Conservation (phyloP, 2,329 filamentous ascomycete genomes). For the Pseudocercospora musae region DNA sequence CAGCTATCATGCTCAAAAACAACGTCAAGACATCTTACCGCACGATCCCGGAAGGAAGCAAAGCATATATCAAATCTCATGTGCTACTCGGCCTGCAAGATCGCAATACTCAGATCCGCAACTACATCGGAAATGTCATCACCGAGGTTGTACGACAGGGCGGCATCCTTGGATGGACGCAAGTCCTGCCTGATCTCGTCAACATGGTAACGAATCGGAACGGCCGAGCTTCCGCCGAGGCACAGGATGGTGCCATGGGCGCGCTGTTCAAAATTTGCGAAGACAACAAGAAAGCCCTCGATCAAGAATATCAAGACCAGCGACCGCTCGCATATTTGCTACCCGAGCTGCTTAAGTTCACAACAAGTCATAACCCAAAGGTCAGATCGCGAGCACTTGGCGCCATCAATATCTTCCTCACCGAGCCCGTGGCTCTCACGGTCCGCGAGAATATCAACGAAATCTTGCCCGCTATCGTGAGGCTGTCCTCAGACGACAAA, state of each 20-base stretch:
- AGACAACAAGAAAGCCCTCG: constrained; percentile 83
- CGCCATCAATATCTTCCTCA: constrained; percentile 88
- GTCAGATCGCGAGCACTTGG: constrained; percentile 77
- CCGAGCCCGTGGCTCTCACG: constrained; percentile 67
- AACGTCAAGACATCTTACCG: constrained; percentile 75
- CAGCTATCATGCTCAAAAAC: constrained; percentile 94
- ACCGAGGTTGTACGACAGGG: constrained; percentile 85
- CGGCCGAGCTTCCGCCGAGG: constrained; percentile 64
- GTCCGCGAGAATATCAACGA: constrained; percentile 76
- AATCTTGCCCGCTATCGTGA: constrained; percentile 78
- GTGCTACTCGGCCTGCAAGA: constrained; percentile 80
- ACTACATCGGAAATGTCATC: constrained; percentile 86
- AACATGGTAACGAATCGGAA: constrained; percentile 70
- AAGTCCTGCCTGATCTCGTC: constrained; percentile 79
- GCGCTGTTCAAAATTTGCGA: constrained; percentile 95
- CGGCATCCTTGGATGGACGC: constrained; percentile 85
- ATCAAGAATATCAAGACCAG: constrained; percentile 83
- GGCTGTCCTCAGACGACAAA: constrained; percentile 70
- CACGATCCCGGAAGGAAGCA: constrained; percentile 68
- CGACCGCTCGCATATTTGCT: constrained; percentile 83
- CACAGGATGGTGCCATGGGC: constrained; percentile 90
- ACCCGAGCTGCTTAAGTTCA: constrained; percentile 85
- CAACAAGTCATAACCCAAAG: constrained; percentile 69
- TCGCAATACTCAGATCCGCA: constrained; percentile 75
- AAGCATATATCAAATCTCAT: constrained; percentile 74